Evolutionary conservation across 306 rosid species (phyloP).

Genomic region (Lablab purpureus): DNA sequence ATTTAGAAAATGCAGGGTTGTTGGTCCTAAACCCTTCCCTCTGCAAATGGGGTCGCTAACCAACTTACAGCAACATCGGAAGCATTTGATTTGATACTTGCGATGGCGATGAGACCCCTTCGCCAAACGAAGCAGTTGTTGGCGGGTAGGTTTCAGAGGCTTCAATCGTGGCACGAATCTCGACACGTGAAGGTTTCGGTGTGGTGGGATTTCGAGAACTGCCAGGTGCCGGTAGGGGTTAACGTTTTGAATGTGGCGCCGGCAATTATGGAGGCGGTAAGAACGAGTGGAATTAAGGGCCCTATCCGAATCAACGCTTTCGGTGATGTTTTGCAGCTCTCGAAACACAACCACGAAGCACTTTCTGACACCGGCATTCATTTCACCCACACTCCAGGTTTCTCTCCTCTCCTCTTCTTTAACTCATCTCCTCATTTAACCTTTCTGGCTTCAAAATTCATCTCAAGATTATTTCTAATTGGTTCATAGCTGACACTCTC

Average conservation of each 20-base stretch:
- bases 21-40: slow-evolving; percentile 43
- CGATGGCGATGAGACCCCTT: slow-evolving; percentile 43
- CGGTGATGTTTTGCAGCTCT: slow-evolving; percentile 69
- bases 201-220: slow-evolving; percentile 94
- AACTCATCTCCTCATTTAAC: no score
- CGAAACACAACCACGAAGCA: slow-evolving; percentile 67
- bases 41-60: not conserved
- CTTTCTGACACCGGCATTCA: slow-evolving; percentile 69
- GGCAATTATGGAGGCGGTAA: slow-evolving; percentile 60
- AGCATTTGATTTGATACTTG: no score
- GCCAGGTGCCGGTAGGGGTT: slow-evolving; percentile 55
- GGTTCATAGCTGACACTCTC: no score
- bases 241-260: slow-evolving; percentile 52
- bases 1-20: no score
- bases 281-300: slow-evolving; percentile 75
- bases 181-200: slow-evolving; percentile 71
- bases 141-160: slow-evolving; percentile 30
- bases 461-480: no score
- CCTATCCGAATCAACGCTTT: slow-evolving; percentile 75
- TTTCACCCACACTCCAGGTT: slow-evolving; percentile 66
- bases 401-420: not conserved
- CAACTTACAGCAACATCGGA: no score
- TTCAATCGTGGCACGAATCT: slow-evolving; percentile 54
- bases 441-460: no score
- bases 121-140: slow-evolving; percentile 35